phyloP scores from a whole-genome alignment of 225 moss, liverwort and hornwort genomes.

The Bryum argenteum region DNA sequence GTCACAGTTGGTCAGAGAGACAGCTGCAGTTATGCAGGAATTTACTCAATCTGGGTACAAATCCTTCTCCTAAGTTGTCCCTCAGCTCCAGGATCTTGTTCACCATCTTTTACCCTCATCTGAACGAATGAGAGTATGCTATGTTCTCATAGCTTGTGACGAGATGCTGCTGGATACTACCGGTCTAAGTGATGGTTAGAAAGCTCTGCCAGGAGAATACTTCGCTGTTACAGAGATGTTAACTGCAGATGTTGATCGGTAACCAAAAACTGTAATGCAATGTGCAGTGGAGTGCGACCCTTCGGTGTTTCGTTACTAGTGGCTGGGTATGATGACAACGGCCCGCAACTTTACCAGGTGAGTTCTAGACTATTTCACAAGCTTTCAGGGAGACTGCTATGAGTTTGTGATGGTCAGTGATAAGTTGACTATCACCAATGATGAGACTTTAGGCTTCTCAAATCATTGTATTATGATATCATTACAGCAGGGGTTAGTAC shows the following conservation, averaged over 20 bases:
- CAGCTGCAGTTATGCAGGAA: constrained; percentile 82
- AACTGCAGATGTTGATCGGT: neutral
- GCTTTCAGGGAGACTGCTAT: neutral
- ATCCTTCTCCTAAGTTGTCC: constrained; percentile 1
- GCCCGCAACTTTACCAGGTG: constrained; percentile 97
- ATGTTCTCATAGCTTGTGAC: neutral
- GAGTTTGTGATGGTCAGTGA: neutral
- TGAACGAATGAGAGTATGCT: constrained; percentile 5
- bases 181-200: neutral
- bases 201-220: neutral
- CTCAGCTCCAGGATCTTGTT: neutral
- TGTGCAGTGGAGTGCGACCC: constrained; percentile 90
- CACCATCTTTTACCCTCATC: neutral
- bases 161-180: neutral
- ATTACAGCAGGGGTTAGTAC: neutral
- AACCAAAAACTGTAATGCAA: constrained; percentile 2
- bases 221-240: neutral
- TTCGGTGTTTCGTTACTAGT: constrained; percentile 93
- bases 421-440: neutral
- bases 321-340: constrained; percentile 96
- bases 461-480: constrained; percentile 2
- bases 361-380: neutral
- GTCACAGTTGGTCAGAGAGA: constrained; percentile 67
- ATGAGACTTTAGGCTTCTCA: constrained; percentile 1
- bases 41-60: constrained; percentile 95